Conservation (phyloP, 176 grass and related monocot species). For the Alloteropsis semialata region DNA sequence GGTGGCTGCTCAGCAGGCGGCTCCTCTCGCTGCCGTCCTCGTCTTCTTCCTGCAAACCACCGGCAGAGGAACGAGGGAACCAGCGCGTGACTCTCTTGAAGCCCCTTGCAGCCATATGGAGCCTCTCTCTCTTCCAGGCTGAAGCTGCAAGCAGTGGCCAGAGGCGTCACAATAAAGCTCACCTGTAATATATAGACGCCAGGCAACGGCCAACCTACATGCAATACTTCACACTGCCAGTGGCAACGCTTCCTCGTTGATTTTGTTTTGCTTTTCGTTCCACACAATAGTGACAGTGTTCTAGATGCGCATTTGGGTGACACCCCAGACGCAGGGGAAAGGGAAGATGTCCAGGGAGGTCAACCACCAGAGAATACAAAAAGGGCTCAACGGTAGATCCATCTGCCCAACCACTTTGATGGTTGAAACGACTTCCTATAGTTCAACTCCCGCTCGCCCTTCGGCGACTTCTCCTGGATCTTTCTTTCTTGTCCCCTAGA, state of each 20-base stretch:
- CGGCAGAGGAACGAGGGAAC: conserved; percentile 31
- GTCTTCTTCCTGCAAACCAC: conserved; percentile 31
- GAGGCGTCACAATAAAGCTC: not conserved
- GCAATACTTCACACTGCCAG: not conserved
- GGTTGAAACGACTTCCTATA: not conserved
- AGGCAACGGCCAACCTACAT: not conserved
- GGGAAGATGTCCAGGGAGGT: not conserved
- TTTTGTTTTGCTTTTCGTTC: not conserved
- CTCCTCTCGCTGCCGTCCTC: conserved; percentile 53
- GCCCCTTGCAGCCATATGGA: conserved; percentile 42
- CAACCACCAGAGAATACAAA: conserved; percentile 20
- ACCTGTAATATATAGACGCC: not conserved
- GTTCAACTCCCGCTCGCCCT: no score
- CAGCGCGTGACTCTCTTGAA: conserved; percentile 52
- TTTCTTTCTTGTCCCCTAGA: not conserved
- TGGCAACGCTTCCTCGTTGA: not conserved
- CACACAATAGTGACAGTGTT: not conserved
- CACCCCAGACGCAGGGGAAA: no score
- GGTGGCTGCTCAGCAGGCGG: conserved; percentile 60
- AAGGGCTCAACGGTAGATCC: conserved; percentile 4
- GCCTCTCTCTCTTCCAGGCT: not conserved
- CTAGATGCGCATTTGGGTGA: no score
- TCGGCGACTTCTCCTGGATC: not conserved
- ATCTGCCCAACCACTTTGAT: conserved; percentile 31
- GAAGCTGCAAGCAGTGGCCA: not conserved